Percentiles rank a stretch among this genome's conserved stretches.
Conservation (phyloP, 2,329 filamentous ascomycete species). For the Colletotrichum simmondsii region DNA sequence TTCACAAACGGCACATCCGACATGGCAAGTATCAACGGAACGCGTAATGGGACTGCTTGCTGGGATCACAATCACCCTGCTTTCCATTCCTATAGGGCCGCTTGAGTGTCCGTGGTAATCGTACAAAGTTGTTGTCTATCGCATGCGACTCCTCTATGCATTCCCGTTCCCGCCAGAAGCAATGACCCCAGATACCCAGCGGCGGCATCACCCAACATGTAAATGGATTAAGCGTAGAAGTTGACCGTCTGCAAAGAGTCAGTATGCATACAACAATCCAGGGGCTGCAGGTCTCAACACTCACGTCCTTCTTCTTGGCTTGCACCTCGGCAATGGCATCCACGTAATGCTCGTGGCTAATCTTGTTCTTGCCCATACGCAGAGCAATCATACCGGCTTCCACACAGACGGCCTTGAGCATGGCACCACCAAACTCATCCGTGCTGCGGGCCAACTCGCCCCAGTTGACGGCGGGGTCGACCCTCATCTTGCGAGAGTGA, state of each 20-base stretch:
- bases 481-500: slow-evolving; percentile 98
- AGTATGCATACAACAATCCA: slow-evolving; percentile 32
- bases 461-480: slow-evolving; percentile 95
- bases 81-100: slow-evolving; percentile 34
- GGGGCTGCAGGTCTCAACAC: slow-evolving; percentile 41
- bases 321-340: slow-evolving; percentile 98
- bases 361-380: slow-evolving; percentile 93
- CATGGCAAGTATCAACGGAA: background rate
- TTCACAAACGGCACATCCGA: background rate
- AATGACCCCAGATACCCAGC: slow-evolving; percentile 26
- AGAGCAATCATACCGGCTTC: slow-evolving; percentile 99
- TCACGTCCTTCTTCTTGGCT: slow-evolving; percentile 91
- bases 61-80: slow-evolving; percentile 20
- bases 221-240: slow-evolving; percentile 58
- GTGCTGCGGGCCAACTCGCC: slow-evolving; percentile 94
- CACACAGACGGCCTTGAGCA: slow-evolving; percentile 98
- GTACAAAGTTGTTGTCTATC: slow-evolving; percentile 36
- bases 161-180: slow-evolving; percentile 31
- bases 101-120: slow-evolving; percentile 33
- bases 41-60: background rate
- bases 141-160: slow-evolving; percentile 33
- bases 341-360: slow-evolving; percentile 97
- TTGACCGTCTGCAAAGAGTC: slow-evolving; percentile 62
- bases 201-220: slow-evolving; percentile 18
- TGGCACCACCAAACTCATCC: slow-evolving; percentile 97